Evolutionary conservation across 345 rosid genomes (phyloP), one percentile per base, ranked within the genome.

Genomic region (Eucalyptus regnans): DNA sequence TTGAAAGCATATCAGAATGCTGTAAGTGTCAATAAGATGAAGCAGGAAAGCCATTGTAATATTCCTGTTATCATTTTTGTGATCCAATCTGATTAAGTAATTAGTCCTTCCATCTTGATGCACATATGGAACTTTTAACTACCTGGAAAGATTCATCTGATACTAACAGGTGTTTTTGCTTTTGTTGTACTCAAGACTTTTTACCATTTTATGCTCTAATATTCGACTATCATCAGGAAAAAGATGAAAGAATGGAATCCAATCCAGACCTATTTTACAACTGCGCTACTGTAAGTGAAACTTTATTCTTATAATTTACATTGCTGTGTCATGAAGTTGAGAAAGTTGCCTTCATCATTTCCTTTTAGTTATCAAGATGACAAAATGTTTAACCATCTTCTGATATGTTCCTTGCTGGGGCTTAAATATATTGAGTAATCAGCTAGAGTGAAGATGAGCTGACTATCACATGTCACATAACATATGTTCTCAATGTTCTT

Each of bases 1-100:
- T 90, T 94, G 89, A 96, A 96, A 91, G 95, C 97, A 16, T 96
- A 96, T 90, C 97, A 94, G 90, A 94, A 95, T 93, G 97, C 97
- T 90, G 97, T 96, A 90, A 94, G 96, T 89, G 48, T 81, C 56
- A 86, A 16, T 12, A 83, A 51, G n/a, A 41, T 87, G n/a, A 25
- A 87, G 25, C 15, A 64, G 16, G 31, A 88, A 12, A 29, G 44
- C 89, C 81, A 43, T 37, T 52, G 14, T 27, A 51, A 56, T 41
- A 23, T 22, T 62, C 62, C 10, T 33, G 60, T 60, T 29, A 41
- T 87, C 83, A 37, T 37, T 37, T 71, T 71, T 76, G 83, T 37
- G 83, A 76, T 76, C 83, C 83, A 76, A 76, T 23, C 48, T 76
- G 48, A 76, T 76, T 76, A 20, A 76, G 23, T 64, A 64, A 64